phyloP scores from a whole-genome alignment of 805 yeast genomes.

The Saturnispora bothae region DNA sequence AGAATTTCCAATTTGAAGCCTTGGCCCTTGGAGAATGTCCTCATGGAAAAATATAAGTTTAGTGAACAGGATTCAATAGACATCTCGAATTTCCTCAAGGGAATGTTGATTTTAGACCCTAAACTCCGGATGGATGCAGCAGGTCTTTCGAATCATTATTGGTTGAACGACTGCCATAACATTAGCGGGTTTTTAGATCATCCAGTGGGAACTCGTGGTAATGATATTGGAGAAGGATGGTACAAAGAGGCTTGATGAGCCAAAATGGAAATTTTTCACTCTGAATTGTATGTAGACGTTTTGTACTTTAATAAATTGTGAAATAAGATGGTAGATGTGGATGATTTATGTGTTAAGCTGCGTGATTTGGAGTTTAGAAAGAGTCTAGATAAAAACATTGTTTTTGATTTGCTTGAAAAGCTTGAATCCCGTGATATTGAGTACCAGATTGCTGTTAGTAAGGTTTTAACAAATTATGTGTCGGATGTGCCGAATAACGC shows the following conservation, averaged over 20 bases:
- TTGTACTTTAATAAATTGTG: too few relatives aligned
- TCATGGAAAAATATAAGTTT: conserved; percentile 77
- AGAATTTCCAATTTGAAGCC: conserved; percentile 75
- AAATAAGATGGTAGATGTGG: neutral
- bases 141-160: conserved; percentile 80
- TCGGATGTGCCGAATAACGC: conserved; percentile 12
- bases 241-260: conserved; percentile 47
- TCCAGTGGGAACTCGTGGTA: conserved; percentile 69
- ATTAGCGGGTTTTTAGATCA: conserved; percentile 75
- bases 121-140: conserved; percentile 88
- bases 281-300: neutral
- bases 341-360: conserved; percentile 3
- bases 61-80: conserved; percentile 56
- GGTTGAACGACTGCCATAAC: conserved; percentile 63
- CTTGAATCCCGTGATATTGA: too few relatives aligned
- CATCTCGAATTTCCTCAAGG: conserved; percentile 65
- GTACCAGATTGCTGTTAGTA: conserved; percentile 1
- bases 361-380: conserved; percentile 6
- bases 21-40: conserved; percentile 78
- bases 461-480: conserved; percentile 14
- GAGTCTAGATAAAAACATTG: neutral
- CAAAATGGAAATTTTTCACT: neutral
- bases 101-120: conserved; percentile 79
- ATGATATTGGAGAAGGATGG: conserved; percentile 85
- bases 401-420: too few relatives aligned